Percentiles rank a stretch among this genome's conserved stretches.
These are phyloP conservation scores for Pseudogymnoascus sp. DNA, from an alignment of 2,329 filamentous ascomycete genomes.

Conservation along the genomic window DNA sequence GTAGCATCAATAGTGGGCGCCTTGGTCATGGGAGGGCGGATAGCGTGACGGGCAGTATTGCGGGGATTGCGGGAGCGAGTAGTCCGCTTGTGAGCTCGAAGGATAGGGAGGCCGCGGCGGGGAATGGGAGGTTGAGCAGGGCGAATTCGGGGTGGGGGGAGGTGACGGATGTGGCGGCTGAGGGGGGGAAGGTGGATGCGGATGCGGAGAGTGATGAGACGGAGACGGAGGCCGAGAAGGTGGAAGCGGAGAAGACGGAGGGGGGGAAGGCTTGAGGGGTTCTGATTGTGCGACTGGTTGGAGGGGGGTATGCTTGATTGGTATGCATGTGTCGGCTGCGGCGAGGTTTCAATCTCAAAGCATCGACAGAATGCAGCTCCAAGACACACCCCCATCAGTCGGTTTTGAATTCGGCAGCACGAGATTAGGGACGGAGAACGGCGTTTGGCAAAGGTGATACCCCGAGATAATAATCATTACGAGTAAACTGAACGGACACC, in stretches of 20 bases:
- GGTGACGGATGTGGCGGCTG: conserved; percentile 1
- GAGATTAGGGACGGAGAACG: background rate
- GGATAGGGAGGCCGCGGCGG: conserved; percentile 11
- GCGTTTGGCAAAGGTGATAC: conserved; percentile 6
- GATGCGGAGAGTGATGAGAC: conserved; percentile 5
- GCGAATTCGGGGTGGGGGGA: conserved; percentile 11
- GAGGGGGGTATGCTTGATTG: background rate
- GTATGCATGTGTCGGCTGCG: background rate
- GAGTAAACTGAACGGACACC: conserved; percentile 3
- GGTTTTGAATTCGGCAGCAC: background rate
- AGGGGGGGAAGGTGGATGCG: conserved; percentile 13
- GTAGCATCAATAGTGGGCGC: conserved; percentile 72
- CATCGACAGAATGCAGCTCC: background rate
- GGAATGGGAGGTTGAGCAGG: conserved; percentile 1
- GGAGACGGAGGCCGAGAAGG: background rate
- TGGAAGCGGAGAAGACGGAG: background rate
- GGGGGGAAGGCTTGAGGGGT: background rate
- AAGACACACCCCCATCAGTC: background rate
- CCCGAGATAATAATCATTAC: conserved; percentile 7
- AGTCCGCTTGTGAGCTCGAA: conserved; percentile 51
- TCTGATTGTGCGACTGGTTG: background rate
- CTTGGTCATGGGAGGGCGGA: conserved; percentile 72
- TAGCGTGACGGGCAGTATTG: conserved; percentile 71
- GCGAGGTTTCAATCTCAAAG: background rate
- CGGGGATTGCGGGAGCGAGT: conserved; percentile 40